Evolutionary conservation across 202 grass and related monocot genomes (phyloP).

Genomic region (Bolboschoenoplectus hybrid): DNA sequence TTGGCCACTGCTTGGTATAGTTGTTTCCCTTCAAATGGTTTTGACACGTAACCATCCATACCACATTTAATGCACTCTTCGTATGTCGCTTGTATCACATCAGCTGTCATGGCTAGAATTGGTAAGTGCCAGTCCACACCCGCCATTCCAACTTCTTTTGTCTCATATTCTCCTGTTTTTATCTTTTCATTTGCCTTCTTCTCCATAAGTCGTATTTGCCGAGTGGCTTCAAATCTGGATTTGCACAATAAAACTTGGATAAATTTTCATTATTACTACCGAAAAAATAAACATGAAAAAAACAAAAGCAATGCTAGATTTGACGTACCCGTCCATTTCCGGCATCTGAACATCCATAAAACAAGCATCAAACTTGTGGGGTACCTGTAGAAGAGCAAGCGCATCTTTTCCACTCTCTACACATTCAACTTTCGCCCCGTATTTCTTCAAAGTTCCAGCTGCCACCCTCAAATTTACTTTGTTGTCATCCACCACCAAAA

Average conservation of each 20-base stretch:
- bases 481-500: constrained; percentile 98
- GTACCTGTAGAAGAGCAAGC: constrained; percentile 70
- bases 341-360: constrained; percentile 99
- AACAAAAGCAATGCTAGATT: background rate
- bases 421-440: constrained; percentile 81
- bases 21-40: constrained; percentile 95
- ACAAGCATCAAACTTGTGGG: constrained; percentile 87
- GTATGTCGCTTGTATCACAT: constrained; percentile 89
- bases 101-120: constrained; percentile 91
- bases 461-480: constrained; percentile 96
- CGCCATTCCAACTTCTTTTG: constrained; percentile 31
- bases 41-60: constrained; percentile 96
- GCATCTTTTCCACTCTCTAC: constrained; percentile 94
- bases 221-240: constrained; percentile 82
- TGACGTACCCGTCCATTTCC: constrained; percentile 97
- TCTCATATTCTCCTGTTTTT: constrained; percentile 27
- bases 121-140: constrained; percentile 55
- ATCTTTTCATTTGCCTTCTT: constrained; percentile 51
- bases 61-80: constrained; percentile 86
- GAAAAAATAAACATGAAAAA: background rate
- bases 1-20: constrained; percentile 79
- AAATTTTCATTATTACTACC: background rate
- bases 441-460: constrained; percentile 86
- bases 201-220: constrained; percentile 80
- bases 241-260: constrained; percentile 16